Conservation (phyloP, 1,284 basidiomycete species). For the Exobasidium rhododendri region DNA sequence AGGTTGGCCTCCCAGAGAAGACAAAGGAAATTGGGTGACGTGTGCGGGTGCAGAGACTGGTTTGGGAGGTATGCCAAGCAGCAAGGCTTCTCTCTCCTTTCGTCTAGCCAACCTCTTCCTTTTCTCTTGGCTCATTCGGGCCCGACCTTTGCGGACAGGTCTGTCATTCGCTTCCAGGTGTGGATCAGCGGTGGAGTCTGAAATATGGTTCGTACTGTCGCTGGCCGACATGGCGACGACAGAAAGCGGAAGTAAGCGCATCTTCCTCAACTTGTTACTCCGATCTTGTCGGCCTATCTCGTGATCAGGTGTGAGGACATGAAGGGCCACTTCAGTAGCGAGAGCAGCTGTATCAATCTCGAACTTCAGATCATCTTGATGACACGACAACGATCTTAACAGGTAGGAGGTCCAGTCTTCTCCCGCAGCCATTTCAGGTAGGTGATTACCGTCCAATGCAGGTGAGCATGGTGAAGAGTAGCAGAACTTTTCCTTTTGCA, state of each 20-base stretch:
- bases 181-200: neutral
- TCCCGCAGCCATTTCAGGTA: neutral
- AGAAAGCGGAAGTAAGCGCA: neutral
- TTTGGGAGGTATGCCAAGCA: conserved; percentile 8
- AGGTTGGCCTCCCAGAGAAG: too few relatives aligned
- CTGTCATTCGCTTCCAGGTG: neutral
- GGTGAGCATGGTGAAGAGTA: neutral
- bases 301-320: neutral
- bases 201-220: neutral
- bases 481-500: neutral
- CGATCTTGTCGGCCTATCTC: neutral
- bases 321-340: conserved; percentile 8
- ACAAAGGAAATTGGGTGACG: neutral
- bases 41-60: conserved; percentile 10
- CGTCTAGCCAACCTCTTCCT: conserved; percentile 32
- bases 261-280: neutral
- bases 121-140: conserved; percentile 44
- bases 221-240: neutral
- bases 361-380: neutral
- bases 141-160: conserved; percentile 27
- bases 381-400: neutral
- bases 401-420: neutral
- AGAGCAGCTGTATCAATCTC: conserved; percentile 10
- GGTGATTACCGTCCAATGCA: neutral
- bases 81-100: conserved; percentile 33